Base-by-base conservation (phyloP, 2,329 filamentous ascomycete species). In the Huntiella moniliformis region DNA sequence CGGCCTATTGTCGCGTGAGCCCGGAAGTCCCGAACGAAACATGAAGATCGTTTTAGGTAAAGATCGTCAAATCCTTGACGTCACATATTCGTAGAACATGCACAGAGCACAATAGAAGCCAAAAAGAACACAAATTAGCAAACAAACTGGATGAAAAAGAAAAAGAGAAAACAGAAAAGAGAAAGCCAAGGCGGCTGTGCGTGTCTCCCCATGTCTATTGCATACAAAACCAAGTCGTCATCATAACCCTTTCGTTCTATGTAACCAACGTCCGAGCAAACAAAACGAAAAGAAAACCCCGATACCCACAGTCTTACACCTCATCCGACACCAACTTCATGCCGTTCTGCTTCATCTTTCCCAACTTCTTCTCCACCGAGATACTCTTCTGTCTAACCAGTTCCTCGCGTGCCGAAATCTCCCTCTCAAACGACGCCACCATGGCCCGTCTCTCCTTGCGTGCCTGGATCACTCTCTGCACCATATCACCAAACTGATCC, bases 1-100 rank as follows among this genome's bases (percentile, higher is more conserved):
- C 5, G 43, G 43, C 7, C 28, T 46, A 5, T 18, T 22, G 10
- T 34, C 17, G 8, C 47, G 58, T 1, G 58, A 64, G 13, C 38
- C 31, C 7, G 17, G 15, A 10, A 67, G 63, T 54, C 58, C 64
- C 18, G 67, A 67, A 5, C 63, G 66, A 51, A 77, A 82, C 57
- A 60, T 83, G 52, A 64, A 75, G 46, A 58, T 83, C 42, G 62
- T 79, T 7, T 72, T 83, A 2, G 68, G 70, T 37, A 67, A 67
- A 52, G 68, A 78, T 52, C 66, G 78, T 53, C 71, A 63, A 51
- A 74, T 81, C 15, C 67, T 70, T 56, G 61, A 77, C n/a, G 32
- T 41, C 11, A 17, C n/a, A 15, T 36, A 18, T 13, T 11, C n/a
- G 8, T 45, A 45, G 16, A 37, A 31, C 12, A 45, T 28, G 22